Percentiles rank a stretch among this genome's conserved stretches.
These are phyloP conservation scores for Laburnicola sp. DNA, from an alignment of 2,329 filamentous ascomycete species.

Conservation along the genomic window DNA sequence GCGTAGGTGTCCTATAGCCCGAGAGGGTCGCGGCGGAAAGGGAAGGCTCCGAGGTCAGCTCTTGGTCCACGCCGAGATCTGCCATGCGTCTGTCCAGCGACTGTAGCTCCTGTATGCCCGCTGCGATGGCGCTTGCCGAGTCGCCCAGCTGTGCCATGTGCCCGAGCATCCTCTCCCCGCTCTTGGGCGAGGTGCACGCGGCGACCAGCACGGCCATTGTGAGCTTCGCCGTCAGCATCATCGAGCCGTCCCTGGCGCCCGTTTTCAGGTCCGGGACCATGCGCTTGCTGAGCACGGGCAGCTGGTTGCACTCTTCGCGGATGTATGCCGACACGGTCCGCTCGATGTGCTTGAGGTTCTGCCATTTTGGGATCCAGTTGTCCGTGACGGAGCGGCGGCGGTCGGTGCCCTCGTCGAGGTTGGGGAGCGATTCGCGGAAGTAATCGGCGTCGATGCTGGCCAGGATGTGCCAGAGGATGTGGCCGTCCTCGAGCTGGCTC, in stretches of 20 bases:
- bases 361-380: slow-evolving; percentile 57
- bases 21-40: slow-evolving; percentile 20
- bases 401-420: slow-evolving; percentile 46
- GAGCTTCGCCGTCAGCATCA: slow-evolving; percentile 47
- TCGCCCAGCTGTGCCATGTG: slow-evolving; percentile 45
- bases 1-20: slow-evolving; percentile 39
- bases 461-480: slow-evolving; percentile 53
- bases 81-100: slow-evolving; percentile 41
- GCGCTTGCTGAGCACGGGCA: slow-evolving; percentile 44
- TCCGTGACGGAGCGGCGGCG: slow-evolving; percentile 43
- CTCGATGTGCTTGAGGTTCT: slow-evolving; percentile 57
- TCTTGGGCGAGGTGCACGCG: slow-evolving; percentile 52
- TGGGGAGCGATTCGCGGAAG: slow-evolving; percentile 53
- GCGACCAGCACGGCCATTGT: slow-evolving; percentile 55
- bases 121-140: slow-evolving; percentile 44
- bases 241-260: slow-evolving; percentile 51
- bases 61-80: slow-evolving; percentile 40
- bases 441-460: slow-evolving; percentile 52
- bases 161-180: slow-evolving; percentile 53
- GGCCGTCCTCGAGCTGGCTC: slow-evolving; percentile 52
- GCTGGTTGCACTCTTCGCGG: slow-evolving; percentile 49
- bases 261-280: slow-evolving; percentile 54
- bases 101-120: slow-evolving; percentile 47
- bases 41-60: slow-evolving; percentile 37
- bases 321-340: slow-evolving; percentile 54